phyloP scores from a whole-genome alignment of 495 filamentous ascomycete species.

The Thozetella sp. region DNA sequence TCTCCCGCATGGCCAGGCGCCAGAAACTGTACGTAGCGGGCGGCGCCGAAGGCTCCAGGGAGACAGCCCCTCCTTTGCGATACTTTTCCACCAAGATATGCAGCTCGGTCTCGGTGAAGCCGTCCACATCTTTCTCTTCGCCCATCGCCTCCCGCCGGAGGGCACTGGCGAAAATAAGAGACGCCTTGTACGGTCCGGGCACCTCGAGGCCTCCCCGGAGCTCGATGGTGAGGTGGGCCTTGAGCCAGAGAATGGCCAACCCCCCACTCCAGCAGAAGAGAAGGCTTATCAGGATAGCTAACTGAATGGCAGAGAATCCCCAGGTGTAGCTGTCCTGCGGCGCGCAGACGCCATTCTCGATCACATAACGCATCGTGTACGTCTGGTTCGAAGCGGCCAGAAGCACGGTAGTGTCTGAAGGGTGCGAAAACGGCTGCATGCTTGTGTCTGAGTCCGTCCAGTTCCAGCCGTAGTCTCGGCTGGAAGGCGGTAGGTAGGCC shows the following conservation, averaged over 20 bases:
- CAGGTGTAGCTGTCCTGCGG: neutral
- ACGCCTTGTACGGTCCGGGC: conserved; percentile 10
- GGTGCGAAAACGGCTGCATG: conserved; percentile 8
- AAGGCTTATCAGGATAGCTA: neutral
- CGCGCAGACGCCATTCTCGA: neutral
- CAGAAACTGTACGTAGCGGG: neutral
- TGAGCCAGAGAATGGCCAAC: conserved; percentile 9
- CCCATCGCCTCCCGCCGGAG: conserved; percentile 10
- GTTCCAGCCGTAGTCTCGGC: neutral
- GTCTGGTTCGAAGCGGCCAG: neutral
- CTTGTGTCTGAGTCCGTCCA: conserved; percentile 1
- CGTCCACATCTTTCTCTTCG: conserved; percentile 7
- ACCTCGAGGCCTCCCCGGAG: conserved; percentile 7
- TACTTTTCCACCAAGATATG: conserved; percentile 9
- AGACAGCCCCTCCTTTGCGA: conserved; percentile 14
- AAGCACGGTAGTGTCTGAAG: neutral
- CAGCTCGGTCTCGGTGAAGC: conserved; percentile 13
- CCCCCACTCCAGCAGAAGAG: conserved; percentile 11
- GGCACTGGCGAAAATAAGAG: conserved; percentile 14
- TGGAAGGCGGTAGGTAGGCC: neutral
- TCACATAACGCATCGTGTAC: neutral
- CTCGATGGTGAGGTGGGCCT: conserved; percentile 11
- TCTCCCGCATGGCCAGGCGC: neutral
- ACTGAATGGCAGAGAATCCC: neutral
- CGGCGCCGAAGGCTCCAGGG: conserved; percentile 3